phyloP scores from a whole-genome alignment of 768 basidiomycete genomes.

The Phanerochaete sordida region DNA sequence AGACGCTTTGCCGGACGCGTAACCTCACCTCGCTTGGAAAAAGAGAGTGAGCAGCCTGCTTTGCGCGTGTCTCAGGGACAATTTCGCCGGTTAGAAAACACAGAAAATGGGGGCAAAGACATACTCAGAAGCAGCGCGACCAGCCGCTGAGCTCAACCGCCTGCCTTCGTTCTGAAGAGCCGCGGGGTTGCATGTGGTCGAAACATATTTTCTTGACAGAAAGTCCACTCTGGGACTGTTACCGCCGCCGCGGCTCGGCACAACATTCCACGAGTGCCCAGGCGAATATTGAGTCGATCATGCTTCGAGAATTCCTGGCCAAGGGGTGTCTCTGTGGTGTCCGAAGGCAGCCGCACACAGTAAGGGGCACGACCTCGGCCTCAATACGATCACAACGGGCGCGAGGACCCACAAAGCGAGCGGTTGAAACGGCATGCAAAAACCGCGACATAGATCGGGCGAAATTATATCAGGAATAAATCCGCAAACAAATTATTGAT shows the following conservation, averaged over 20 bases:
- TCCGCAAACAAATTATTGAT: not conserved
- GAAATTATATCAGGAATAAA: not conserved
- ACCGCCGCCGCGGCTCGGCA: conserved; percentile 18
- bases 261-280: conserved; percentile 5
- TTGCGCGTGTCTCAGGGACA: not conserved
- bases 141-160: conserved; percentile 7
- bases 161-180: conserved; percentile 1
- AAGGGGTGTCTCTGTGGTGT: not conserved
- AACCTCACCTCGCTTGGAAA: not conserved
- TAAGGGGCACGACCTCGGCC: not conserved
- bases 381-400: not conserved
- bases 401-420: not conserved
- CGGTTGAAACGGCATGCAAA: not conserved
- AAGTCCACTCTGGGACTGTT: conserved; percentile 4
- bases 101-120: not conserved
- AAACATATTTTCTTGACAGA: not conserved
- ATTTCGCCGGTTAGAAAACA: not conserved
- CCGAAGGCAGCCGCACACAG: not conserved
- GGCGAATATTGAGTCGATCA: conserved; percentile 12
- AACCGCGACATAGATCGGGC: not conserved
- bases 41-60: not conserved
- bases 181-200: conserved; percentile 10
- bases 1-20: conserved; percentile 4
- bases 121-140: not conserved
- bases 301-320: conserved; percentile 8